Base-by-base conservation (phyloP, 192 early-diverging fungal genomes). In the Umbelopsis vinacea region DNA sequence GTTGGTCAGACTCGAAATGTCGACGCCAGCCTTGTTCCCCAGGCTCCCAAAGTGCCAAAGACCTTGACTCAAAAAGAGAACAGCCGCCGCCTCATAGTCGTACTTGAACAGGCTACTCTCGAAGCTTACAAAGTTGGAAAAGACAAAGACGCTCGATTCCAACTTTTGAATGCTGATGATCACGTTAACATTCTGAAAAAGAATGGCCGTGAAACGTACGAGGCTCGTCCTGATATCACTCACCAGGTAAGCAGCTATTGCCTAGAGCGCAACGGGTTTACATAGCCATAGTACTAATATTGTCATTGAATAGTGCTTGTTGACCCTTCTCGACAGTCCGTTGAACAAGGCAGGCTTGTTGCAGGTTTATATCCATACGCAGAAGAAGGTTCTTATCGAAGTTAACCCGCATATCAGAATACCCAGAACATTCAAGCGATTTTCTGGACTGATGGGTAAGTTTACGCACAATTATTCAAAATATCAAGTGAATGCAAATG, bases 371-470 rank as follows among this genome's bases (percentile, higher is more conserved):
- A 96, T 99, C 50, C 95, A 96, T 72, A 99, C 98, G 4, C 87
- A 88, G 66, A 93, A 90, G 79, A 94, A 96, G 69, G 96, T 97
- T 19, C 85, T 99, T 37, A 98, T 99, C 68, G 98, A 99, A 87
- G 93, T 99, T 46, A 96, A 95, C 78, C 98, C 98, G 46, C 93
- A 96, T 69, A 93, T 98, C 63, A 91, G 98, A 73, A 99, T 99
- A 77, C 98, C 98, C n/a, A 88, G 98, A 80, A 99, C 98, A 10
- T 99, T 97, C 75, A 99, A 98, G 86, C 90, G 98, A 69, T 99
- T 99, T 82, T 92, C 94, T 70, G 98, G 97, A 21, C 81, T 99
- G 66, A 98, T 99, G 97, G 92, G 91, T 92, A 83, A 68, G 82
- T 71, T 43, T 24, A 67, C 9, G 2, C 8, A 33, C 40, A 12